Evolutionary conservation across 1,284 basidiomycete species (phyloP), one percentile per base, ranked within the genome.

Genomic region (Vanrija humicola): DNA sequence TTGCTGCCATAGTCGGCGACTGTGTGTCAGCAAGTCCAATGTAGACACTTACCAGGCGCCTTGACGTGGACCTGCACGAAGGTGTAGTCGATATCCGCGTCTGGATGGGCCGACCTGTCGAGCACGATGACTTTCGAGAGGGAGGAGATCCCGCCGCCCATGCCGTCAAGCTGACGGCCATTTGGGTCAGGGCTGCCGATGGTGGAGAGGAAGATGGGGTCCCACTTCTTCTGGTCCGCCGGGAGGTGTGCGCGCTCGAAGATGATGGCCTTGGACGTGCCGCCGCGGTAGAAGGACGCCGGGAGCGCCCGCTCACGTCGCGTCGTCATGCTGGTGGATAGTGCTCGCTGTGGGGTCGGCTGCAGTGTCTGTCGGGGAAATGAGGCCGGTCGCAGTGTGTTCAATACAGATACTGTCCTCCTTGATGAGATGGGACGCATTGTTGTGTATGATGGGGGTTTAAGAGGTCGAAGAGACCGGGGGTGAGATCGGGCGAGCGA

Each of bases 121-220:
- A 91, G 82, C 29, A 91, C 81, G 61, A 84, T 85, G n/a, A 88
- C 82, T 69, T 92, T 92, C 48, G 86, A 89, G 6, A 89, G 80
- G 50, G 86, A 88, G 6, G 84, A 86, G 34, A 88, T 78, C 3
- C 89, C 89, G 4, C 89, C 89, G 9, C 89, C 89, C 25, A 78
- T 62, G 14, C 76, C 89, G 64, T 90, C 86, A 19, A 91, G 81
- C 75, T 92, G 89, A 12, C 88, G 79, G 5, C 83, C 83, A 66
- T 89, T 79, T 0, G 85, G 81, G 66, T 92, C 89, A 0, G 89
- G 89, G 2, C 86, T 89, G 16, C 89, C 89, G 87, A 90, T 88
- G n/a, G 87, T 81, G 0, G 84, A 81, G 16, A 86, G 82, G 61
- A 90, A 85, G 52, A 90, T 83, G 19, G 76, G 74, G 16, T 77